Base-by-base conservation (phyloP, 441 rosid genomes). In the Daphne laureola region DNA sequence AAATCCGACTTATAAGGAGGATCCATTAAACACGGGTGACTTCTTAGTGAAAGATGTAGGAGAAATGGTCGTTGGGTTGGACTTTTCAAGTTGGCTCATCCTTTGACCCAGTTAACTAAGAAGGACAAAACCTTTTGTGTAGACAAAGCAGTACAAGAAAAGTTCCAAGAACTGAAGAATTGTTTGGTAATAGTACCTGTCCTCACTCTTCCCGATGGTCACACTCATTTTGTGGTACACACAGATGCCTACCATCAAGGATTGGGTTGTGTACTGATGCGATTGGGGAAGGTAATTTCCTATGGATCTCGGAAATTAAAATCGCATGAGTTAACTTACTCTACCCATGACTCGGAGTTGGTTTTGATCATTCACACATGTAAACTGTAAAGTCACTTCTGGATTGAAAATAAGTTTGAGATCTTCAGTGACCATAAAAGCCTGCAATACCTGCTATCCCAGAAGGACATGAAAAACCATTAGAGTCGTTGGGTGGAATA, bases 91-190 rank as follows among this genome's bases (percentile, higher is more conserved):
- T 27, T 27, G 7, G 35, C 35, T 27, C 7, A 4, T 27, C 35
- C 35, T 27, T 27, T 59, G 15, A 59, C 61, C 0, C 35, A 23
- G 18, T 47, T 51, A n/a, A 13, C 17, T 0, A 5, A 38, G 6
- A 61, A 55, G 16, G 48, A 42, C 4, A n/a, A 17, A 5, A 9
- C 43, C 18, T 8, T 58, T 16, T 18, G 23, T n/a, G 4, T 58
- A 53, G 64, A 4, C 4, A 12, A 12, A 14, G 1, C 3, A 13
- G 9, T 59, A 55, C n/a, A 26, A 62, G n/a, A 3, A 56, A 12
- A 52, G 41, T 67, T 67, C 21, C 35, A 17, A 3, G 25, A 67
- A 14, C 35, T 56, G 1, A 62, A 67, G 40, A 40, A 8, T 0
- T 45, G 15, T 0, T 21, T 51, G 1, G 38, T 41, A 27, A 27